A percentile compares a stretch with the other conserved stretches of the same genome.
phyloP scores from a whole-genome alignment of 441 rosid genomes.

The Erysimum cheiri region DNA sequence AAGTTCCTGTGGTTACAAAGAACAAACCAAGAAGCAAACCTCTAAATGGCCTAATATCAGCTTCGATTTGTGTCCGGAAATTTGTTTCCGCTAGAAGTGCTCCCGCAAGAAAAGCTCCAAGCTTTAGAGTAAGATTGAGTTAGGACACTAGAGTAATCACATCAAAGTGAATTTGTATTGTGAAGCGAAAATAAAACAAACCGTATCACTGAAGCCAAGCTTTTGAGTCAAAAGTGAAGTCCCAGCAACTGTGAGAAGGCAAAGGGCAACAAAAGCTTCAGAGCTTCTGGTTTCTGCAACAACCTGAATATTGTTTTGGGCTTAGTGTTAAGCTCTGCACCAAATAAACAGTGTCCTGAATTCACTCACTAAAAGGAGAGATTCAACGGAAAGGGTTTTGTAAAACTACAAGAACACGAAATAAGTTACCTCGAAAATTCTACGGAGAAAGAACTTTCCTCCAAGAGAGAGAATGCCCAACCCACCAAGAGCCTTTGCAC shows the following conservation, averaged over 20 bases:
- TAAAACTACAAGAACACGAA: conserved; percentile 11
- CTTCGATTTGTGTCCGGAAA: conserved; percentile 95
- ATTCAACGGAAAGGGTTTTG: not conserved
- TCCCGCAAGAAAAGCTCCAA: conserved; percentile 98
- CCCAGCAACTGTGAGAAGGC: conserved; percentile 91
- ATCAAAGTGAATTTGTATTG: conserved; percentile 25
- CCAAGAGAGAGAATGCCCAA: conserved; percentile 92
- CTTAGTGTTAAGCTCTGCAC: conserved; percentile 43
- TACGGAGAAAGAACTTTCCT: conserved; percentile 81
- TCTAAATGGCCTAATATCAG: conserved; percentile 96
- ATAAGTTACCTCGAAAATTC: conserved; percentile 74
- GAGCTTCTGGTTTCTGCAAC: conserved; percentile 96
- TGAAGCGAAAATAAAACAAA: conserved; percentile 41
- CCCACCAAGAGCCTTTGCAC: conserved; percentile 86
- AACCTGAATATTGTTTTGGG: conserved; percentile 58
- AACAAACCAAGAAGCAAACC: conserved; percentile 95
- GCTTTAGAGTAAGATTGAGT: conserved; percentile 54
- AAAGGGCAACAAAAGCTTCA: conserved; percentile 96
- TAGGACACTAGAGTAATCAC: conserved; percentile 14
- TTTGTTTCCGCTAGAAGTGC: conserved; percentile 95
- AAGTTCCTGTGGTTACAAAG: conserved; percentile 94
- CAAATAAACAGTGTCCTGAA: conserved; percentile 21
- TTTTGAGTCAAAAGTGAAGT: conserved; percentile 90
- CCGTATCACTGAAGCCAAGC: conserved; percentile 98
- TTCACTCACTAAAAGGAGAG: conserved; percentile 9